Percentiles rank a stretch among this genome's conserved stretches.
phyloP scores from a whole-genome alignment of 345 rosid genomes.

The Pistacia vera region DNA sequence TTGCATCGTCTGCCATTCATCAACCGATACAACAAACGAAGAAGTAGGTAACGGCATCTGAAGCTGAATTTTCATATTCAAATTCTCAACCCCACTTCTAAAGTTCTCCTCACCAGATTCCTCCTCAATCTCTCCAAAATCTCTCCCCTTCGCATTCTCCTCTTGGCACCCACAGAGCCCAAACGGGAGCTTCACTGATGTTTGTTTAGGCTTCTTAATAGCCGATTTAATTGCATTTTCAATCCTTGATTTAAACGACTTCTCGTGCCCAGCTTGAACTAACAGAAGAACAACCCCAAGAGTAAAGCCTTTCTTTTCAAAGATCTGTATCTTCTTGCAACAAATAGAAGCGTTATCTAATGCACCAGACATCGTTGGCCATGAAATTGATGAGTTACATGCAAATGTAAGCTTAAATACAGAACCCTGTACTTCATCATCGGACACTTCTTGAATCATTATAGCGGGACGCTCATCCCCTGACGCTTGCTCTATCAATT shows the following conservation, averaged over 20 bases:
- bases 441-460: constrained; percentile 69
- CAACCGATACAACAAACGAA: constrained; percentile 66
- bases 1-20: constrained; percentile 91
- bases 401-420: constrained; percentile 76
- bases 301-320: constrained; percentile 91
- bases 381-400: constrained; percentile 74
- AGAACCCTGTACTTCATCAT: constrained; percentile 59
- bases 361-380: constrained; percentile 81
- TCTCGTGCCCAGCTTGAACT: constrained; percentile 69
- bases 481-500: constrained; percentile 91
- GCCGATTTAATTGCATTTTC: constrained; percentile 80
- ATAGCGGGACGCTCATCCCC: constrained; percentile 76
- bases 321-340: constrained; percentile 87
- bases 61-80: constrained; percentile 57
- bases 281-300: constrained; percentile 70
- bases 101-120: constrained; percentile 52
- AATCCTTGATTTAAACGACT: constrained; percentile 53
- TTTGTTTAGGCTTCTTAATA: constrained; percentile 60
- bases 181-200: constrained; percentile 83
- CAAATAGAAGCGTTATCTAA: constrained; percentile 75
- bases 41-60: constrained; percentile 77
- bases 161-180: constrained; percentile 99
- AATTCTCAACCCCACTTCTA: constrained; percentile 51
- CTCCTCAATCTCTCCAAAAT: constrained; percentile 70
- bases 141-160: constrained; percentile 62